Base-by-base conservation (phyloP, 2,329 filamentous ascomycete species). In the Calonectria fujianensis region DNA sequence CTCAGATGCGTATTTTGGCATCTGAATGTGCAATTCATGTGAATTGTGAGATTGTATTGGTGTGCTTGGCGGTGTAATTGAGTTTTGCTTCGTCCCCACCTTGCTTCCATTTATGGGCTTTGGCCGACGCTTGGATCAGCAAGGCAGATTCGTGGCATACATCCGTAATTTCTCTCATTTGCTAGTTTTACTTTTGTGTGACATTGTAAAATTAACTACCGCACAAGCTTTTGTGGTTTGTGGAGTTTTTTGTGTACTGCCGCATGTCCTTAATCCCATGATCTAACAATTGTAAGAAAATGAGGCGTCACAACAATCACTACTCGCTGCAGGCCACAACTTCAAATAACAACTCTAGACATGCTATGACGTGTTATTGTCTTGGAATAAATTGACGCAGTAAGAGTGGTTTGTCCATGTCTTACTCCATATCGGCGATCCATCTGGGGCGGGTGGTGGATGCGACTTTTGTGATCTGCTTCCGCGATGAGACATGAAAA, bases 21-120 rank as follows among this genome's bases (percentile, higher is more conserved):
- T 27, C 18, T 9, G 16, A 29, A 10, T 11, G 24, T 63, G 32
- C n/a, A 10, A 41, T 4, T 5, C 14, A 29, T 9, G 24, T 39
- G 27, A 63, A 9, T 20, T 3, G 18, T 16, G 52, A 57, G 52
- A 31, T 37, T 37, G 57, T 24, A 63, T 63, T 24, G 39, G 57
- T 63, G 57, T 18, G n/a, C 57, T 63, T 41, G 57, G 37, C 57
- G n/a, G 39, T 24, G 24, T 24, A 29, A 63, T 41, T 63, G 57
- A 63, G 24, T 63, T 63, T 54, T 61, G 41, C 20, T 7, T 41
- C 35, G 41, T 63, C 32, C 13, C 35, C 13, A 39, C 32, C 57
- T 29, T 39, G 14, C 27, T 63, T 39, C 57, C 37, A 63, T 29
- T 63, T 24, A 10, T 20, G 35, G 57, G 27, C 8, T 41, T 29